phyloP scores from a whole-genome alignment of 2,329 filamentous ascomycete genomes.

The Diaporthe eres region DNA sequence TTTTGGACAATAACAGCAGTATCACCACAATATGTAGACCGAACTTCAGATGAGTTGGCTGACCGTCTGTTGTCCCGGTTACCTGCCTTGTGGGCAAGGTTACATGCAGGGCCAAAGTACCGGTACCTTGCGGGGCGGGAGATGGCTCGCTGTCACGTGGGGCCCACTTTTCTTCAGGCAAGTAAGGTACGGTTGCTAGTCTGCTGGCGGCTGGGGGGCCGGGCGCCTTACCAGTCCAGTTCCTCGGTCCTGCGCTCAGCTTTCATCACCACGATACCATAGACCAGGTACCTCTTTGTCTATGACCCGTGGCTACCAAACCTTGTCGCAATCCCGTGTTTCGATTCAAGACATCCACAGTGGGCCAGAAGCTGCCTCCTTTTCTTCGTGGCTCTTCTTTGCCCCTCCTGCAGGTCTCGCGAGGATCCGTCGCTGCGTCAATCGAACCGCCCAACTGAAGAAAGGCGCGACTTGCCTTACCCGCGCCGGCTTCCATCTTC shows the following conservation, averaged over 20 bases:
- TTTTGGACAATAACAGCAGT: neutral
- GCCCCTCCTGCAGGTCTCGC: slow-evolving; percentile 1
- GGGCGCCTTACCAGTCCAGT: slow-evolving; percentile 34
- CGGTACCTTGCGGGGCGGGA: neutral
- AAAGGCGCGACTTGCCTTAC: slow-evolving; percentile 24
- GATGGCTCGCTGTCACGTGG: slow-evolving; percentile 6
- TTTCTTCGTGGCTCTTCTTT: neutral
- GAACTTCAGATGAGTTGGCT: neutral
- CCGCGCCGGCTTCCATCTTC: slow-evolving; percentile 1
- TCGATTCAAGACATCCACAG: slow-evolving; percentile 14
- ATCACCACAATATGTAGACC: neutral
- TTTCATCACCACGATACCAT: slow-evolving; percentile 34
- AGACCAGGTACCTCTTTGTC: slow-evolving; percentile 31
- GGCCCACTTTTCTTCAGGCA: slow-evolving; percentile 1
- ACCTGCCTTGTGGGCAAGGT: neutral
- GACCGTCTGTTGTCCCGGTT: neutral
- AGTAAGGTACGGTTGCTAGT: slow-evolving; percentile 15
- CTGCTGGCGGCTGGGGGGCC: slow-evolving; percentile 23
- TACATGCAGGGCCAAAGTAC: neutral
- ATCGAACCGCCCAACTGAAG: slow-evolving; percentile 26
- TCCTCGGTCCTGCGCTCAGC: slow-evolving; percentile 34
- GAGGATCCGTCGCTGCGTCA: slow-evolving; percentile 8
- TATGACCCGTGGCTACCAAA: slow-evolving; percentile 13
- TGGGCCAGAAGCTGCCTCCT: neutral
- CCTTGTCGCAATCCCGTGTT: slow-evolving; percentile 26